Evolutionary conservation across 2,329 filamentous ascomycete species (phyloP).

Genomic region (Fusarium sp.): DNA sequence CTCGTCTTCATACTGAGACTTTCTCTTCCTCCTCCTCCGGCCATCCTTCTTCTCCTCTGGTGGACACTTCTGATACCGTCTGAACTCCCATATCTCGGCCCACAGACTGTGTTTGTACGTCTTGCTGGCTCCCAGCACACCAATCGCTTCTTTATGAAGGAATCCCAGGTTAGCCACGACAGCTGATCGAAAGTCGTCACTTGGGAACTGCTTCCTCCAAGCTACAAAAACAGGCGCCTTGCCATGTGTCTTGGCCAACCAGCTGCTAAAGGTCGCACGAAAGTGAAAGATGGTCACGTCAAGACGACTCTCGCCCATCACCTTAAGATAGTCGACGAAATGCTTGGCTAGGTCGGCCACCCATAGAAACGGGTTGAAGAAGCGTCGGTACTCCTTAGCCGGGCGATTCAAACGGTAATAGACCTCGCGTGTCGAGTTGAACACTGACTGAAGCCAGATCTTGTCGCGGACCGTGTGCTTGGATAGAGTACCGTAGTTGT

Average conservation of each 20-base stretch:
- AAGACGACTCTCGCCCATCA: constrained; percentile 45
- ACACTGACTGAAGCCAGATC: constrained; percentile 73
- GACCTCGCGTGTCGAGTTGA: constrained; percentile 57
- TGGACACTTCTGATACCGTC: constrained; percentile 47
- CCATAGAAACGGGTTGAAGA: constrained; percentile 76
- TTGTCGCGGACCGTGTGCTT: constrained; percentile 61
- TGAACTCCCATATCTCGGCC: constrained; percentile 60
- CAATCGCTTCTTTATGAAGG: constrained; percentile 72
- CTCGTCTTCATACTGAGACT: not conserved
- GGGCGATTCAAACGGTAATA: constrained; percentile 75
- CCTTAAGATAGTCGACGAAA: constrained; percentile 73
- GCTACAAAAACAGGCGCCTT: constrained; percentile 55
- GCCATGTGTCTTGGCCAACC: constrained; percentile 64
- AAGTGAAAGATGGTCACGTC: constrained; percentile 69
- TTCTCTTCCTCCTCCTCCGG: not conserved
- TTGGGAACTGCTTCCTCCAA: constrained; percentile 66
- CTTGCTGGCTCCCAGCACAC: constrained; percentile 54
- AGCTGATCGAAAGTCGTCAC: constrained; percentile 72
- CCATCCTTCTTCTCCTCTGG: not conserved
- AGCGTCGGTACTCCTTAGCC: constrained; percentile 70
- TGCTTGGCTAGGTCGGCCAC: constrained; percentile 78
- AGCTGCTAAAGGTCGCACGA: constrained; percentile 65
- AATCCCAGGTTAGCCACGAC: constrained; percentile 72
- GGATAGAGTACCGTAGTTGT: constrained; percentile 68
- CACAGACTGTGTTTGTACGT: constrained; percentile 62